A percentile compares a stretch with the other conserved stretches of the same genome.
These are phyloP conservation scores for Trichophaea hybrida DNA, from an alignment of 2,329 filamentous ascomycete genomes.

Conservation along the genomic window DNA sequence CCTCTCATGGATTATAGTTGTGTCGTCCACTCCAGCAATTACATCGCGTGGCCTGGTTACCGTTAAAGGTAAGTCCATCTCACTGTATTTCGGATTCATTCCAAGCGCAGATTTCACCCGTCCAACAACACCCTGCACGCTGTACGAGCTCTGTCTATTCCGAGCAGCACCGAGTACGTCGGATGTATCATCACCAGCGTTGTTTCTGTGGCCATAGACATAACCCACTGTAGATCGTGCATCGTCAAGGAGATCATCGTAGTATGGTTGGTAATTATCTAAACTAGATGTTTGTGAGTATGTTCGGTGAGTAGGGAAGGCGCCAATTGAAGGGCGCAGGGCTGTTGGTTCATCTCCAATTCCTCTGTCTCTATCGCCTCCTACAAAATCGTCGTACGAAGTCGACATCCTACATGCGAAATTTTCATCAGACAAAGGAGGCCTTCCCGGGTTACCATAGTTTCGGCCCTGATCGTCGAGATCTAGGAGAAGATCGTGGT, in stretches of 20 bases:
- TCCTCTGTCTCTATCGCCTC: slow-evolving; percentile 9
- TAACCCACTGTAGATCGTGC: slow-evolving; percentile 67
- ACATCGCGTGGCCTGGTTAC: slow-evolving; percentile 46
- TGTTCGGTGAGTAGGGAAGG: slow-evolving; percentile 27
- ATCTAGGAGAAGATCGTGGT: slow-evolving; percentile 25
- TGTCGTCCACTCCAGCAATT: slow-evolving; percentile 34
- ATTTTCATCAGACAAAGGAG: slow-evolving; percentile 24
- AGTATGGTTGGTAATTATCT: slow-evolving; percentile 82
- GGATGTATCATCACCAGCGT: slow-evolving; percentile 34
- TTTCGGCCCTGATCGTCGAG: slow-evolving; percentile 27
- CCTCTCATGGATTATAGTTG: slow-evolving; percentile 18
- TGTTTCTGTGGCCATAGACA: slow-evolving; percentile 46
- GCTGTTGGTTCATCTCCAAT: slow-evolving; percentile 26
- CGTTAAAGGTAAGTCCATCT: slow-evolving; percentile 94
- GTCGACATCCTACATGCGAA: slow-evolving; percentile 23
- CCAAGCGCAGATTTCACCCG: slow-evolving; percentile 81
- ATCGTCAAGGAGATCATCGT: slow-evolving; percentile 66
- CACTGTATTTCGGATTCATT: slow-evolving; percentile 75
- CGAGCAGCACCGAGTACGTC: slow-evolving; percentile 40
- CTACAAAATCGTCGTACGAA: slow-evolving; percentile 24
- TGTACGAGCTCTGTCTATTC: slow-evolving; percentile 77
- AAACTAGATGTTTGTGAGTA: slow-evolving; percentile 69
- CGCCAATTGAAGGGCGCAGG: slow-evolving; percentile 31
- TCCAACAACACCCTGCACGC: slow-evolving; percentile 76
- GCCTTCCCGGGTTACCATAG: slow-evolving; percentile 27